Percentiles rank a stretch among this genome's conserved stretches.
These are phyloP conservation scores for Vaccinium corymbosum DNA, from an alignment of 148 eudicot genomes.

Conservation along the genomic window DNA sequence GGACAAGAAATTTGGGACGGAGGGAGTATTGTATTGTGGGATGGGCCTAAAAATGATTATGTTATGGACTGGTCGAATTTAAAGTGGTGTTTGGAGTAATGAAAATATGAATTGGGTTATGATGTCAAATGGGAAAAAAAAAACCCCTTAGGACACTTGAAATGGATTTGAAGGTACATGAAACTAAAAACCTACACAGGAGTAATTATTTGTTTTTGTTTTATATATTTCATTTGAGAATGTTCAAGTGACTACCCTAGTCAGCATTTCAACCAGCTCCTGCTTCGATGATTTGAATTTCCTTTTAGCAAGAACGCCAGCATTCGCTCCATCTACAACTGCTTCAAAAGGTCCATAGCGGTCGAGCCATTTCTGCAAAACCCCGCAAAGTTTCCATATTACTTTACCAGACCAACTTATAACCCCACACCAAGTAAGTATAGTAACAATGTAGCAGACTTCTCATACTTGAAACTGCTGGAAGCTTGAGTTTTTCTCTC, in stretches of 20 bases:
- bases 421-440: constrained; percentile 1
- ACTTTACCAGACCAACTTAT: constrained; percentile 20
- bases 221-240: background rate
- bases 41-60: background rate
- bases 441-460: background rate
- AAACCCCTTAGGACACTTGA: background rate
- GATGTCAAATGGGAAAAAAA: background rate
- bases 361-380: constrained; percentile 80
- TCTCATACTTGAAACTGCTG: constrained; percentile 78
- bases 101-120: background rate
- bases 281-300: constrained; percentile 44
- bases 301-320: constrained; percentile 72
- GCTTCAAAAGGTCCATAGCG: constrained; percentile 93
- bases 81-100: background rate
- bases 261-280: background rate
- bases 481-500: constrained; percentile 68
- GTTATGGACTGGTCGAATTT: background rate
- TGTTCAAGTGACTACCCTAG: background rate
- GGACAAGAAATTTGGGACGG: no score
- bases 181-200: background rate
- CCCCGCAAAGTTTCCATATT: background rate
- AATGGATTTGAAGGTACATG: background rate
- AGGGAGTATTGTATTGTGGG: background rate
- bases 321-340: constrained; percentile 85
- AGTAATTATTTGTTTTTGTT: background rate